Percentiles rank a stretch among this genome's conserved stretches.
These are phyloP conservation scores for Henckelia pumila DNA, from an alignment of 257 asterid genomes.

Conservation along the genomic window DNA sequence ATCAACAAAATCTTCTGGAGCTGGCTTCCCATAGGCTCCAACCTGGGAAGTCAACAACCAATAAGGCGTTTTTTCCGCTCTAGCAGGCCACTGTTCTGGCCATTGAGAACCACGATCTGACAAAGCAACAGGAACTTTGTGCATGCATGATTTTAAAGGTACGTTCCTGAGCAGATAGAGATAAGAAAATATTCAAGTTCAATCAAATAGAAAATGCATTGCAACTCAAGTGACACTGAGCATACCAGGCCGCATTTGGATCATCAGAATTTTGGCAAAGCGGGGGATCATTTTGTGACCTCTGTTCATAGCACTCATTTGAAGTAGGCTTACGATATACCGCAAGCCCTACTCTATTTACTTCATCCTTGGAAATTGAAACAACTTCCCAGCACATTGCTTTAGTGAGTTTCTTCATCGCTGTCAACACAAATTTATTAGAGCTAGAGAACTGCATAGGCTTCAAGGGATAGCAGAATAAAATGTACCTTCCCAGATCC, in stretches of 20 bases:
- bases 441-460: conserved; percentile 2
- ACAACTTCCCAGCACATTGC: conserved; percentile 92
- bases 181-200: conserved; percentile 11
- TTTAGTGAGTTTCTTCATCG: conserved; percentile 79
- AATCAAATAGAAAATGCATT: background rate
- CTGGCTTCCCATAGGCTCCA: conserved; percentile 94
- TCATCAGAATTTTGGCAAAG: conserved; percentile 80
- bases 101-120: conserved; percentile 82
- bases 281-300: conserved; percentile 75
- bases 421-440: conserved; percentile 42
- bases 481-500: background rate
- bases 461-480: conserved; percentile 6
- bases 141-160: conserved; percentile 89
- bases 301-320: conserved; percentile 87
- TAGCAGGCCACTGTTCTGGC: conserved; percentile 90
- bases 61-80: conserved; percentile 67
- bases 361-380: conserved; percentile 63
- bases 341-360: conserved; percentile 80
- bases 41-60: conserved; percentile 78
- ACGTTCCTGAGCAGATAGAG: conserved; percentile 61
- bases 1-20: conserved; percentile 75
- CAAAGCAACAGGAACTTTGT: conserved; percentile 63
- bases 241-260: conserved; percentile 92
- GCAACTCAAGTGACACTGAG: background rate
- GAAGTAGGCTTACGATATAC: conserved; percentile 72